Evolutionary conservation across 225 moss, liverwort and hornwort genomes (phyloP).

Genomic region (Pleurozium schreberi): DNA sequence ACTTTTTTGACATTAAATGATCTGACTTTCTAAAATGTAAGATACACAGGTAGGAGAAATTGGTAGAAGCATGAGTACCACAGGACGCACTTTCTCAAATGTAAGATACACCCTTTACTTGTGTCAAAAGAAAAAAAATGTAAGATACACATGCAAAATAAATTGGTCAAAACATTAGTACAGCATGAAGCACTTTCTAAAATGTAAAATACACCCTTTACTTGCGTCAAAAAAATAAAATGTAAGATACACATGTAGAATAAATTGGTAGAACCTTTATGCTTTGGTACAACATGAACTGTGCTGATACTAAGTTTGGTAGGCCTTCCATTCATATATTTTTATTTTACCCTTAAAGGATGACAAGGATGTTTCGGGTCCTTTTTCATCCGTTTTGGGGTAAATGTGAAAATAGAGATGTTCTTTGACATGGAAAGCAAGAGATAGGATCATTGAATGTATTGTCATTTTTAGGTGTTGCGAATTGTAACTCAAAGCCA

Average conservation of each 20-base stretch:
- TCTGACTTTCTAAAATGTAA: neutral
- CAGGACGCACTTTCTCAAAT: neutral
- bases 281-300: neutral
- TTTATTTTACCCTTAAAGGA: too few species aligned
- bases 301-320: neutral
- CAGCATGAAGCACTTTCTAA: neutral
- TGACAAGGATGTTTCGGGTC: too few species aligned
- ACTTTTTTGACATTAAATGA: neutral
- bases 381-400: too few species aligned
- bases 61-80: neutral
- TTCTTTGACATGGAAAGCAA: too few species aligned
- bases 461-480: too few species aligned
- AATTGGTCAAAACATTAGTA: neutral
- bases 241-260: too few species aligned
- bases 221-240: too few species aligned
- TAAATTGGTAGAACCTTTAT: neutral
- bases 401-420: too few species aligned
- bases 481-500: too few species aligned
- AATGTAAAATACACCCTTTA: neutral
- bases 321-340: too few species aligned
- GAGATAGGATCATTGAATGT: too few species aligned
- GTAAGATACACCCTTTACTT: neutral
- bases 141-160: neutral
- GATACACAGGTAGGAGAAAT: neutral
- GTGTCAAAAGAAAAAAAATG: too few species aligned